Percentiles rank a stretch among this genome's conserved stretches.
These are phyloP conservation scores for Vitis rotundifolia DNA, from an alignment of 164 flowering plant genomes.

Conservation along the genomic window DNA sequence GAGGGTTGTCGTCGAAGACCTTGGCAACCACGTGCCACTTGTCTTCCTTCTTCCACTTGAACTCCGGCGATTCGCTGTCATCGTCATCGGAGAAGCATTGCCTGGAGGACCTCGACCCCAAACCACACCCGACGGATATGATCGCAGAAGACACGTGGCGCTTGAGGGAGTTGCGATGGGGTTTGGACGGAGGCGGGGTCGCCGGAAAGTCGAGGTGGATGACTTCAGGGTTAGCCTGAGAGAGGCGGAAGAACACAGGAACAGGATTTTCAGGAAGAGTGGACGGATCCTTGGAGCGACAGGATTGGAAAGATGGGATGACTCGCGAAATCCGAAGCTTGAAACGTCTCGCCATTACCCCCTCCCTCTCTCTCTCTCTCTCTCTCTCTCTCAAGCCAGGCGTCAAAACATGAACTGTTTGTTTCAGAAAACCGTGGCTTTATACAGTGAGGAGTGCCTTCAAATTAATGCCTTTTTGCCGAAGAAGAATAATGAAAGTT, in stretches of 20 bases:
- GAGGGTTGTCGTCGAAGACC: slow-evolving; percentile 26
- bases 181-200: slow-evolving; percentile 17
- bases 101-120: slow-evolving; percentile 12
- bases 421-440: too few relatives aligned
- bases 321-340: slow-evolving; percentile 40
- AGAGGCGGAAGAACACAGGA: slow-evolving; percentile 28
- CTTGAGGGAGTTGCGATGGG: slow-evolving; percentile 17
- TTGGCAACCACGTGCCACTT: slow-evolving; percentile 61
- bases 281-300: slow-evolving; percentile 53
- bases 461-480: too few relatives aligned
- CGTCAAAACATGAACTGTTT: too few relatives aligned
- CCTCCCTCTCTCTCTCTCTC: background rate
- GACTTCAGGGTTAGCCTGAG: slow-evolving; percentile 17
- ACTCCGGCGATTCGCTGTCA: slow-evolving; percentile 17
- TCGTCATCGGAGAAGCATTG: slow-evolving; percentile 12
- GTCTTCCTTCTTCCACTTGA: slow-evolving; percentile 41
- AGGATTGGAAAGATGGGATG: slow-evolving; percentile 43
- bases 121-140: slow-evolving; percentile 21
- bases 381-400: background rate
- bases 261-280: slow-evolving; percentile 38
- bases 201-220: slow-evolving; percentile 12
- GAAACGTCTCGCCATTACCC: slow-evolving; percentile 41
- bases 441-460: too few relatives aligned
- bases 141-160: slow-evolving; percentile 36
- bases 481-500: too few relatives aligned